Evolutionary conservation across 1,284 basidiomycete species (phyloP), one percentile per base, ranked within the genome.

Genomic region (Trametes versicolor): DNA sequence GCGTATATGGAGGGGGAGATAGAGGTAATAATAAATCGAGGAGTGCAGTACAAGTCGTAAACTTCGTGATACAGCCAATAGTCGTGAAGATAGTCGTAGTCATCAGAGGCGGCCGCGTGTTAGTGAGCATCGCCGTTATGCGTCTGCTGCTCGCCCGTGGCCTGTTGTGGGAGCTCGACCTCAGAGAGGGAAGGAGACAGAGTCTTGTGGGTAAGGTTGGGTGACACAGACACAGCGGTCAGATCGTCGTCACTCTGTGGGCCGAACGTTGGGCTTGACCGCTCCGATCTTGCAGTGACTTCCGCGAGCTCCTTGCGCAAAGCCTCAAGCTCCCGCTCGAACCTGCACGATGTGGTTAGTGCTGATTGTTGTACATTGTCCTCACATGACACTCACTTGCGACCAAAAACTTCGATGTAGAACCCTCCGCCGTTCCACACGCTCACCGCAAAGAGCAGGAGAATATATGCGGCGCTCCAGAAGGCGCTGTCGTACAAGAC

Each of bases 321-420:
- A 1, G 90, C 88, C 73, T 97, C 95, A 15, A 97, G 82, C 78
- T 97, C 95, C 41, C 92, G 87, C 76, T 97, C 95, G 72, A 97
- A 97, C 76, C 94, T 95, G 36, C 15, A 36, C 10, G 29, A 48
- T 19, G 62, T 57, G 27, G 63, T 60, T 48, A 63, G 47, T 32
- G 45, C 37, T 10, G 7, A 7, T 32, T 68, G 62, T 34, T 25
- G 48, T 36, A 43, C 8, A 15, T n/a, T 1, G n/a, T 19, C 25
- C 8, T 12, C 49, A 65, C 43, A 57, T 37, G 48, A 53, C 39
- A 86, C 92, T 70, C 69, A 95, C 94, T 97, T 97, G 78, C 95
- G 87, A 41, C 95, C 95, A 75, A 97, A 97, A 36, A 97, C 95
- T 76, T 98, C 96, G 66, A 98, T 96, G 77, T 97, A 97, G 82